Conservation (phyloP, 805 yeast genomes). For the Starmerella bombi region DNA sequence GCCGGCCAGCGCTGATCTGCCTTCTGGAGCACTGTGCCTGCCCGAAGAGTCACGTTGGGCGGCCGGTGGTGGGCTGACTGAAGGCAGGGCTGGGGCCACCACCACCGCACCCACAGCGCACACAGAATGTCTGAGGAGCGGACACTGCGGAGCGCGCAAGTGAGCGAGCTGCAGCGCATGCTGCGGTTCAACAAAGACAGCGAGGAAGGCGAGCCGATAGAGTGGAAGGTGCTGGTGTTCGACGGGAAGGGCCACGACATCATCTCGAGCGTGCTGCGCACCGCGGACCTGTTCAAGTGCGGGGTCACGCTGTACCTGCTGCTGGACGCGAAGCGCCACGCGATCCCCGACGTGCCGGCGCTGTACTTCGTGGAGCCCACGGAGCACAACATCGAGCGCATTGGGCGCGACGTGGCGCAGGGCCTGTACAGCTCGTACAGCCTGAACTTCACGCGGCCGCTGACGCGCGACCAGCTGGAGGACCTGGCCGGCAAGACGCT, state of each 20-base stretch:
- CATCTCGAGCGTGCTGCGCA: conserved; percentile 81
- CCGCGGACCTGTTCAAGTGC: conserved; percentile 74
- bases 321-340: conserved; percentile 57
- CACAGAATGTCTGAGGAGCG: too few species aligned
- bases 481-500: conserved; percentile 74
- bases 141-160: conserved; percentile 27
- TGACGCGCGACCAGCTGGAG: conserved; percentile 68
- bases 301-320: conserved; percentile 86
- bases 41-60: too few species aligned
- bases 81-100: too few species aligned
- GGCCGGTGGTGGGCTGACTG: too few species aligned
- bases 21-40: too few species aligned
- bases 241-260: conserved; percentile 74
- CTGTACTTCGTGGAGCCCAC: conserved; percentile 87
- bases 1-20: too few species aligned
- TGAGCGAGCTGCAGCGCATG: conserved; percentile 60
- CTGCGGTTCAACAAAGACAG: conserved; percentile 62
- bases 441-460: conserved; percentile 73
- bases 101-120: too few species aligned
- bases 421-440: conserved; percentile 71
- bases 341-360: conserved; percentile 88
- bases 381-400: conserved; percentile 51
- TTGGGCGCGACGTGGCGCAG: conserved; percentile 56
- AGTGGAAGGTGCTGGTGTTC: conserved; percentile 82
- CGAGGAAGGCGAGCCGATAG: conserved; percentile 18